Evolutionary conservation across 768 basidiomycete genomes (phyloP).

Genomic region (Mycena indigotica): DNA sequence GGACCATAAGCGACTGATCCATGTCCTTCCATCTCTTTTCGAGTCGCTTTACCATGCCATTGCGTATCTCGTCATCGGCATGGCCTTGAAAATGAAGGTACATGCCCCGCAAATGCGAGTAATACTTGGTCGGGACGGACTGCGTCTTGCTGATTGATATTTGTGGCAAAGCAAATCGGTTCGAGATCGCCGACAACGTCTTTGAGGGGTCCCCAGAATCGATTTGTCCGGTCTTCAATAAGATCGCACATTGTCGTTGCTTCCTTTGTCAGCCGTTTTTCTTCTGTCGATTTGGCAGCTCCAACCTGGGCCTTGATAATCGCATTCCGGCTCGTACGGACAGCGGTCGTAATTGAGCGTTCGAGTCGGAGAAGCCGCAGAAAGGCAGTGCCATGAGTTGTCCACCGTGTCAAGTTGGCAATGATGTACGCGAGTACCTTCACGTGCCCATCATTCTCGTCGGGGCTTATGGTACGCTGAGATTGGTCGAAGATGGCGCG

Average conservation of each 20-base stretch:
- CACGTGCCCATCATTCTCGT: not conserved
- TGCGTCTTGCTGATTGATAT: conserved; percentile 18
- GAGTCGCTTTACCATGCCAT: conserved; percentile 5
- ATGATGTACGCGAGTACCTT: conserved; percentile 13
- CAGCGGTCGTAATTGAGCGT: conserved; percentile 3
- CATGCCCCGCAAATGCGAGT: conserved; percentile 9
- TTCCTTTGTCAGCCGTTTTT: not conserved
- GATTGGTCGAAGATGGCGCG: conserved; percentile 13
- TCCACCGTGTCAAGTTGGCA: conserved; percentile 24
- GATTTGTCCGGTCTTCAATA: not conserved
- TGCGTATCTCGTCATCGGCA: not conserved
- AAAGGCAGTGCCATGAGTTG: conserved; percentile 18
- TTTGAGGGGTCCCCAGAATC: conserved; percentile 10
- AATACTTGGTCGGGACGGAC: conserved; percentile 14
- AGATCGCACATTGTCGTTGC: conserved; percentile 1
- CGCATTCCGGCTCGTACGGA: not conserved
- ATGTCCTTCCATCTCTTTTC: conserved; percentile 14
- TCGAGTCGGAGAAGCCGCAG: conserved; percentile 3
- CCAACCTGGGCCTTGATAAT: conserved; percentile 19
- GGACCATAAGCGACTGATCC: conserved; percentile 9
- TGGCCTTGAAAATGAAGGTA: conserved; percentile 10
- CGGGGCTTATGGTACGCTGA: conserved; percentile 4
- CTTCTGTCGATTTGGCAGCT: conserved; percentile 1
- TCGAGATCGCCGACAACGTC: conserved; percentile 12
- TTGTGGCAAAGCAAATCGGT: conserved; percentile 16